Evolutionary conservation across 164 flowering plant species (phyloP), one percentile per base, ranked within the genome.

Genomic region (Paratinospora sagittata): DNA sequence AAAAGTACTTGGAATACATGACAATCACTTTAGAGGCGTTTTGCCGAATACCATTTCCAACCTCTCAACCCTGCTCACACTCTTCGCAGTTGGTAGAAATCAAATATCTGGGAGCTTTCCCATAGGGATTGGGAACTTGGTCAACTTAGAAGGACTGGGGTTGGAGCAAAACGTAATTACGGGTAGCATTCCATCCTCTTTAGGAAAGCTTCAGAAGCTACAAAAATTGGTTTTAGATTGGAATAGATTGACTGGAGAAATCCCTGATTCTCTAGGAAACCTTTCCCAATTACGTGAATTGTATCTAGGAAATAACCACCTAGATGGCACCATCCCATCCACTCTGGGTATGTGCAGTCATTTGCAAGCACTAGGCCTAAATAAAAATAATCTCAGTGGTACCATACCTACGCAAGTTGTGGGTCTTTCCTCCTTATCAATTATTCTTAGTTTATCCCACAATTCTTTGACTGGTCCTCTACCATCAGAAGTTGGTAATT

Each of bases 1-100:
- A 19, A 8, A 49, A 14, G 1, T 7, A 0, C n/a, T 84, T n/a
- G 47, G 0, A 30, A 2, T 80, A 0, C 0, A 13, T 0, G 1
- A 8, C 0, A 82, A 82, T 27, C 26, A 47, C 2, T 77, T 82
- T 36, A 65, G 70, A n/a, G 87, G 87, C 0, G 10, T 23, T 10
- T 19, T 84, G 39, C 83, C 85, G 0, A 41, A n/a, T 6, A 71
- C 73, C 52, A 52, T 84, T 0, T 69, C 69, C 21, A 84, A 82
- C 64, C 68, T 82, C 27, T 79, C 85, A 1, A 43, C 69, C 49
- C 45, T 41, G 0, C 37, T 80, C 0, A 3, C 19, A 16, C 12
- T 0, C 0, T 45, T 83, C 8, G 0, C 0, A 3, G 3, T 82
- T 1, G 79, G 76, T 7, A 3, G 30, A 8, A 85, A 81, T 47